These are phyloP conservation scores for Daldinia loculata DNA, from an alignment of 495 filamentous ascomycete species.

Conservation along the genomic window DNA sequence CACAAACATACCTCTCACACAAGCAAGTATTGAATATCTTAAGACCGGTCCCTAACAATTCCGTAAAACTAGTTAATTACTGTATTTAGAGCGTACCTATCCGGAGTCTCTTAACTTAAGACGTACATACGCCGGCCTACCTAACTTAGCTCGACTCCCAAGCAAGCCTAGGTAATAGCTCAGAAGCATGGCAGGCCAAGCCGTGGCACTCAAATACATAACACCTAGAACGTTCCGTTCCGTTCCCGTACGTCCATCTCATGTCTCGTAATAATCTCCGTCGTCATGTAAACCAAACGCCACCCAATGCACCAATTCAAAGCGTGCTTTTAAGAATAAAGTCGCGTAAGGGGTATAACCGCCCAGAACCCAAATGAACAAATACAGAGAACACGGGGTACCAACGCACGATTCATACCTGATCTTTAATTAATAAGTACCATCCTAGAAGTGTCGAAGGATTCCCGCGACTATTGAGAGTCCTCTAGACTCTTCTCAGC, in stretches of 20 bases:
- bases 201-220: background rate
- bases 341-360: slow-evolving; percentile 20
- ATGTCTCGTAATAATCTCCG: background rate
- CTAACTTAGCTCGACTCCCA: background rate
- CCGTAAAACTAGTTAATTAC: background rate
- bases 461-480: slow-evolving; percentile 35
- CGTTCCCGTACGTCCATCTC: background rate
- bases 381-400: background rate
- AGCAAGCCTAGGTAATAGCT: background rate
- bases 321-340: background rate
- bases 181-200: background rate
- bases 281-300: slow-evolving; percentile 11
- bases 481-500: slow-evolving; percentile 14
- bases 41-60: background rate
- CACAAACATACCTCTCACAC: background rate
- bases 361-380: background rate
- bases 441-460: slow-evolving; percentile 39
- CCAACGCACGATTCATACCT: slow-evolving; percentile 29
- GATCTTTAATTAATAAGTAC: slow-evolving; percentile 41
- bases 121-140: background rate
- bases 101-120: background rate
- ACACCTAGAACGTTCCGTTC: background rate
- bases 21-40: too few relatives aligned
- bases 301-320: slow-evolving; percentile 18
- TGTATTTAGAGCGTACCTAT: background rate